Evolutionary conservation across 352 stramenopile species (phyloP), one percentile per base, ranked within the genome.

Genomic region (Phytophthora macrochlamydospora): DNA sequence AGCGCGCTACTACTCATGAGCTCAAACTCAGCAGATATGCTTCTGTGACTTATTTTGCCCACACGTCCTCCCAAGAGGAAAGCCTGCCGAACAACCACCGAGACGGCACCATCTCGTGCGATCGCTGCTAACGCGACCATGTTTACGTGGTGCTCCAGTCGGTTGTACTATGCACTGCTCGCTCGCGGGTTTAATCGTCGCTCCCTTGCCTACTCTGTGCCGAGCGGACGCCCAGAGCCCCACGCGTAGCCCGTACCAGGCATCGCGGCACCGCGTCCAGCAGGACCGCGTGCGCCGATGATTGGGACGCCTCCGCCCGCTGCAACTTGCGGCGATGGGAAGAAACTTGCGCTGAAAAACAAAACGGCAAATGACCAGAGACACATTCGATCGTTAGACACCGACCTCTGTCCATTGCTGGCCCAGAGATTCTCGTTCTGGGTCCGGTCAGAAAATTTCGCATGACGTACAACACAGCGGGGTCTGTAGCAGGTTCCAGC

Each of bases 401-500:
- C 4, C 24, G 1, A 12, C 3, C 18, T 18, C 48, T 18, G 14
- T 24, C 18, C 18, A 24, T 24, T 24, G 18, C 18, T 24, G 18
- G 18, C 18, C 18, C 18, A 24, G 18, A 24, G 18, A 24, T 24
- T 24, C 29, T 51, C 1, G 4, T 33, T 11, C 48, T 53, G 7
- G 7, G 18, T 14, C 9, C 40, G 12, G 29, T 14, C 12, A 55
- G 18, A 18, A 44, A 51, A 24, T 35, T 53, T 31, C 11, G 35
- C 29, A 33, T 9, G 29, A 83, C 83, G 62, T 86, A 96, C 89
- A 96, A 93, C 56, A 95, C 71, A 37, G 76, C 66, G 5, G 89
- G 12, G 89, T 96, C 66, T 95, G 82, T 64, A 96, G 65, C 45
- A 95, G 56, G 54, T 85, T 92, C 85, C 86, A 94, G 29, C 87